Evolutionary conservation across 1,139 yeast genomes (phyloP), one percentile per base, ranked within the genome.

Genomic region (Sporopachydermia cereana): DNA sequence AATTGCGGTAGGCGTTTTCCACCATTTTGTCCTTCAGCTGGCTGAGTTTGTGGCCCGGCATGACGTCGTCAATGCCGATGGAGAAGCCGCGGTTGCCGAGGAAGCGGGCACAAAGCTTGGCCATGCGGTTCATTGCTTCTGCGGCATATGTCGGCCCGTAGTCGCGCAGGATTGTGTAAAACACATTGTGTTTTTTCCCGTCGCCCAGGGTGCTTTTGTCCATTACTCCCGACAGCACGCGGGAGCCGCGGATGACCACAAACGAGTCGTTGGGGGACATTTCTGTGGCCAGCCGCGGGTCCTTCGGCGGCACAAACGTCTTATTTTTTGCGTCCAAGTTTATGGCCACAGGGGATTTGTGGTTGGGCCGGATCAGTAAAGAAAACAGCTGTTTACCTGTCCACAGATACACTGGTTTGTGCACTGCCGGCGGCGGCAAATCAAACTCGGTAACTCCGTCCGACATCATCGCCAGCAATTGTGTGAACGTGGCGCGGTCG

Each of bases 251-350:
- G 48, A 93, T 84, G 45, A 93, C 68, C 30, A 91, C 93, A 58
- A 72, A 93, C 9, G 98, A 97, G 62, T 93, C 99, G 60, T 91
- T 93, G 31, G 95, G 95, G 2, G 97, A 88, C 97, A 93, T 88
- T 63, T 93, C 98, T 53, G 74, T 80, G 1, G 96, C 94, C 47
- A 72, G 68, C 2, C 76, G 75, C 47, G 74, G 74, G 27, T 71
- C 65, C 18, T 77, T 77, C 4, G 97, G 96, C 2, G 84, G 79
- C 24, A 71, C 71, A 60, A 74, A 91, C 0, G 96, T 88, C 60
- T 91, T 91, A 62, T 86, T 86, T 59, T 89, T 91, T 16, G 97
- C 96, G 58, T 91, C 97, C 53, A 93, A 69, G 59, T 93, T 93
- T 57, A 93, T 88, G 16, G 83, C 70, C 25, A 93, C 95, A 3